Conservation (phyloP, 495 filamentous ascomycete genomes). For the Penicillium cinerascens region DNA sequence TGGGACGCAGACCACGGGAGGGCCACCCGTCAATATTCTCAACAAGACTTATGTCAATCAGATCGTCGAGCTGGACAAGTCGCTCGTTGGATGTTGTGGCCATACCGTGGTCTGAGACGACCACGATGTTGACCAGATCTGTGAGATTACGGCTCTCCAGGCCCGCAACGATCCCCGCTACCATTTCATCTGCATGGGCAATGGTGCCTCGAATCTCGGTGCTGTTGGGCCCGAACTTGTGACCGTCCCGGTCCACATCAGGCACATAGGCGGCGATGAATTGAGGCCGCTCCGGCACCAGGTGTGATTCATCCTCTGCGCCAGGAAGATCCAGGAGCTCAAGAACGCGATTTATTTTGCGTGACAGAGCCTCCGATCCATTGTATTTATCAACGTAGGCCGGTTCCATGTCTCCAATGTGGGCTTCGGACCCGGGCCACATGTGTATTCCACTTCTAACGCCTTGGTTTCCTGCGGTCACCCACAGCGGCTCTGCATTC, state of each 20-base stretch:
- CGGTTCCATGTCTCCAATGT: constrained; percentile 61
- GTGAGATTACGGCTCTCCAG: constrained; percentile 81
- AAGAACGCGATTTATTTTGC: constrained; percentile 75
- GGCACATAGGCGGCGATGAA: constrained; percentile 94
- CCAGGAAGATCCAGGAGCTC: constrained; percentile 79
- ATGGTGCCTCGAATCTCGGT: constrained; percentile 81
- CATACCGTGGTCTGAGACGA: constrained; percentile 99
- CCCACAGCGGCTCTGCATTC: constrained; percentile 90
- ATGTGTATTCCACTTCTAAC: constrained; percentile 85
- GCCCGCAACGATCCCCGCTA: constrained; percentile 69
- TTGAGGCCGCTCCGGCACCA: constrained; percentile 60
- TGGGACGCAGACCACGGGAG: constrained; percentile 78
- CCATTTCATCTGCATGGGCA: constrained; percentile 69
- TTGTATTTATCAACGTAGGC: constrained; percentile 82
- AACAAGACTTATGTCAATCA: constrained; percentile 69
- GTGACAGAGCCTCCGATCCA: constrained; percentile 63
- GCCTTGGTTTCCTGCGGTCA: constrained; percentile 76
- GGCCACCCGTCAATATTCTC: constrained; percentile 95
- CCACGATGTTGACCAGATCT: constrained; percentile 85
- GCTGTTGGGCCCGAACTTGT: constrained; percentile 88
- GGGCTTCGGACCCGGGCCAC: constrained; percentile 96
- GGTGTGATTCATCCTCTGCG: constrained; percentile 42
- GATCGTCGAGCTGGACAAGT: constrained; percentile 90
- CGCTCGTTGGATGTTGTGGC: constrained; percentile 78
- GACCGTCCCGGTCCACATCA: constrained; percentile 81